These are phyloP conservation scores for Dissophora globulifera DNA, from an alignment of 192 early-diverging fungal genomes.

Conservation along the genomic window DNA sequence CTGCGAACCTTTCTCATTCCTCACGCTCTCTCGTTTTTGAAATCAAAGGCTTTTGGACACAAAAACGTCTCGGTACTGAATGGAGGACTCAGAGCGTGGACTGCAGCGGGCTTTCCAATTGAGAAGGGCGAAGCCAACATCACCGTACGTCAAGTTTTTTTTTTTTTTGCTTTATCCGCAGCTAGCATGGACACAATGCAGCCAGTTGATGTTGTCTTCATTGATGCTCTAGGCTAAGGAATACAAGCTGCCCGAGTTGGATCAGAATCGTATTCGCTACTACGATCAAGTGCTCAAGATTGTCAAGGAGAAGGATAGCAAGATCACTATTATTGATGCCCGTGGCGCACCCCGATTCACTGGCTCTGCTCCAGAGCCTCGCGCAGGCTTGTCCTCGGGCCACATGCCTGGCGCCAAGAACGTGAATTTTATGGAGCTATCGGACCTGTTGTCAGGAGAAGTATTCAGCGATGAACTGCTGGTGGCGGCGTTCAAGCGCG, in stretches of 20 bases:
- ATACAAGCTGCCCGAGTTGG: conserved; percentile 48
- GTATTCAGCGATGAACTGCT: conserved; percentile 68
- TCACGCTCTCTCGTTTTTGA: too few relatives aligned
- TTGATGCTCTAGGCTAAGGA: conserved; percentile 39
- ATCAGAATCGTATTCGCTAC: conserved; percentile 60
- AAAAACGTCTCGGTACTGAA: conserved; percentile 87
- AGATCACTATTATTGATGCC: conserved; percentile 74
- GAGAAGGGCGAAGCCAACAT: conserved; percentile 53
- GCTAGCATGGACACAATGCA: too few relatives aligned
- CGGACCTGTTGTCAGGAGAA: conserved; percentile 59
- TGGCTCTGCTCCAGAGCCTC: conserved; percentile 82
- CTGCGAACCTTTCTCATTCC: too few relatives aligned
- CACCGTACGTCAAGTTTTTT: conserved; percentile 28
- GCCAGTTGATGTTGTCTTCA: too few relatives aligned
- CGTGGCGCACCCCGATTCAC: conserved; percentile 70
- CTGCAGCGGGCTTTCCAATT: conserved; percentile 59
- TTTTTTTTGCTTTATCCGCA: background rate
- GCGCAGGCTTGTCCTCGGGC: conserved; percentile 79
- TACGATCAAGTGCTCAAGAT: conserved; percentile 61
- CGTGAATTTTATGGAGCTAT: conserved; percentile 74
- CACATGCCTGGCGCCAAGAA: conserved; percentile 86
- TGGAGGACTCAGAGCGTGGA: conserved; percentile 90
- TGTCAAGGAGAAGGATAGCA: conserved; percentile 54
- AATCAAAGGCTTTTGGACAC: conserved; percentile 96
- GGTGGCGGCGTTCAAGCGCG: conserved; percentile 60